Evolutionary conservation across 148 eudicot genomes (phyloP), one percentile per base, ranked within the genome.

Genomic region (Spergularia marina): DNA sequence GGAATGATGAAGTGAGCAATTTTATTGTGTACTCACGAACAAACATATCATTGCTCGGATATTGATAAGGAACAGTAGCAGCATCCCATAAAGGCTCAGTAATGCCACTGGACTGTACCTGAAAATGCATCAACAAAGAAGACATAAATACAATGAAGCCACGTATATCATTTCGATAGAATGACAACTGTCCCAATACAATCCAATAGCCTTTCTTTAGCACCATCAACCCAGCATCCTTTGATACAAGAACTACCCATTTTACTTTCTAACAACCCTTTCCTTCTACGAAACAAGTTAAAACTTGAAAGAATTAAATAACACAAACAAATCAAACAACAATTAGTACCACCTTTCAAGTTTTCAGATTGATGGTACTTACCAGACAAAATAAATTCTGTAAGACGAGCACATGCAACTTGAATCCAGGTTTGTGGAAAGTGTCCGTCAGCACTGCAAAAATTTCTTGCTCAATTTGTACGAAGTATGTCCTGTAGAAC

Each of bases 351-450:
- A 30, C 36, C 36, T 30, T 51, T 8, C 54, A 49, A 49, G 0
- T 12, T 49, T 68, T 41, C 49, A 44, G 10, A 44, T 44, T 44
- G 8, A 44, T 44, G 16, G 77, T 53, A 15, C 16, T 53, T 59
- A 96, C 98, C 95, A 92, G 77, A 78, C 93, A 84, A 76, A 96
- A 92, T 71, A 96, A 76, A 82, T 91, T 88, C 82, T 96, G 99
- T 68, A 96, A 82, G 83, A 96, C 97, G 83, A 89, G 71, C 57
- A 96, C 97, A 52, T 96, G 99, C 82, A 96, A 76, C 86, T 92
- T 96, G 82, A 96, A 96, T 69, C 98, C 99, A 68, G 98, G 99
- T 84, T 96, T 96, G 81, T 96, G 99, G 70, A 96, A 96, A 51
- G 99, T 96, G 80, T 96, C 99, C 10, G 99, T 91, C 71, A 96